Base-by-base conservation (phyloP, 2,329 filamentous ascomycete genomes). In the Sporothrix brasiliensis region DNA sequence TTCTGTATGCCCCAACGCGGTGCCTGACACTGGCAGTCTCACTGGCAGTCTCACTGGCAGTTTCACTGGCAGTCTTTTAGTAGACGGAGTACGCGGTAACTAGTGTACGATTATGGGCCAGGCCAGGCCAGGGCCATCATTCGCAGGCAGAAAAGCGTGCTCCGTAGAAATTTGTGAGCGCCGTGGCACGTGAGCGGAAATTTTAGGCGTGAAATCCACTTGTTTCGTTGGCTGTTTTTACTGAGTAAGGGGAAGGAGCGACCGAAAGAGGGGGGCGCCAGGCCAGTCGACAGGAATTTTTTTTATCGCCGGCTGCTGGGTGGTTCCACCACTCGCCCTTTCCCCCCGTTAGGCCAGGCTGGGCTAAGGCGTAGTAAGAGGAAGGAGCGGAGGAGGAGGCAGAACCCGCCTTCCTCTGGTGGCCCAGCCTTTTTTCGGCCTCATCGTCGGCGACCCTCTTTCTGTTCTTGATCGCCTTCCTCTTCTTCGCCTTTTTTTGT, bases 381-480 rank as follows among this genome's bases (percentile, higher is more conserved):
- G 66, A 56, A 68, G 66, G 66, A 68, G 66, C 66, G 66, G 66
- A 67, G 66, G 66, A 67, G 66, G 52, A 68, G 67, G 67, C 67
- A 68, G 54, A 68, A 58, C 53, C 67, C 67, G 67, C 67, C n/a
- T 58, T 49, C 39, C 24, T 24, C 61, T 68, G 39, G 52, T 68
- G 66, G 66, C 34, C 66, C 66, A 56, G 53, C 52, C 53, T 27
- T 50, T 60, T 68, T 60, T 60, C 67, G 67, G 67, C 67, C 67
- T 68, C 53, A 60, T 68, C 67, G 53, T 60, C 67, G 67, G 39
- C 66, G 39, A 52, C 50, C 30, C 65, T 54, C 50, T 19, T 67
- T 44, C 49, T 34, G 6, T 39, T 58, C 52, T 39, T 52, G 14
- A 41, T 39, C 67, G 24, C 53, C 67, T 49, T 68, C 50, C 65